phyloP scores from a whole-genome alignment of 768 basidiomycete species.

The Mycena capillaripes region DNA sequence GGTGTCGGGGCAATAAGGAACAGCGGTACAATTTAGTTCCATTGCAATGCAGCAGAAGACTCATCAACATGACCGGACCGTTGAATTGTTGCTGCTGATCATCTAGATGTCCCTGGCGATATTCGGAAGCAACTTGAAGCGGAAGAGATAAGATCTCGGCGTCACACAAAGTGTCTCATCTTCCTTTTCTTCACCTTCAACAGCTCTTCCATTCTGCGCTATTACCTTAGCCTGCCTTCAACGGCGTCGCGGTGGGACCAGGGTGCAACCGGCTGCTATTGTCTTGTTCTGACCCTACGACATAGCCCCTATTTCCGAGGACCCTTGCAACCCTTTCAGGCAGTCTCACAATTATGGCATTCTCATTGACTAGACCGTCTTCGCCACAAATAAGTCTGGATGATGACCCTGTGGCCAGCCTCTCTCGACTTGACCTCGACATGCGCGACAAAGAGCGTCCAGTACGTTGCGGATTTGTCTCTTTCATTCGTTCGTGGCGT shows the following conservation, averaged over 20 bases:
- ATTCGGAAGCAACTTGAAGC: conserved; percentile 9
- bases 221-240: neutral
- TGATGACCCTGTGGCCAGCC: conserved; percentile 20
- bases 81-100: no score
- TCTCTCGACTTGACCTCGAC: conserved; percentile 28
- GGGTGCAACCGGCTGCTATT: conserved; percentile 7
- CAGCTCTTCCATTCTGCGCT: conserved; percentile 27
- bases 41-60: no score
- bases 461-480: neutral
- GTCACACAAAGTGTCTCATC: neutral
- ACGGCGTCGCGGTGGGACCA: neutral
- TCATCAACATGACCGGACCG: no score
- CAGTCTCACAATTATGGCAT: conserved; percentile 25
- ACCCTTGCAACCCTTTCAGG: neutral
- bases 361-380: conserved; percentile 34
- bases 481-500: neutral
- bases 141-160: neutral
- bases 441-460: conserved; percentile 36
- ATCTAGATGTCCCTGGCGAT: neutral
- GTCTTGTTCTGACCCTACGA: conserved; percentile 9
- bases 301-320: conserved; percentile 14
- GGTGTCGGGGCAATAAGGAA: no score
- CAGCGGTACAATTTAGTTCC: no score
- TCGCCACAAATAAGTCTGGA: conserved; percentile 33
- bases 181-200: neutral